Base-by-base conservation (phyloP, 495 filamentous ascomycete species). In the Cercophora newfieldiana region DNA sequence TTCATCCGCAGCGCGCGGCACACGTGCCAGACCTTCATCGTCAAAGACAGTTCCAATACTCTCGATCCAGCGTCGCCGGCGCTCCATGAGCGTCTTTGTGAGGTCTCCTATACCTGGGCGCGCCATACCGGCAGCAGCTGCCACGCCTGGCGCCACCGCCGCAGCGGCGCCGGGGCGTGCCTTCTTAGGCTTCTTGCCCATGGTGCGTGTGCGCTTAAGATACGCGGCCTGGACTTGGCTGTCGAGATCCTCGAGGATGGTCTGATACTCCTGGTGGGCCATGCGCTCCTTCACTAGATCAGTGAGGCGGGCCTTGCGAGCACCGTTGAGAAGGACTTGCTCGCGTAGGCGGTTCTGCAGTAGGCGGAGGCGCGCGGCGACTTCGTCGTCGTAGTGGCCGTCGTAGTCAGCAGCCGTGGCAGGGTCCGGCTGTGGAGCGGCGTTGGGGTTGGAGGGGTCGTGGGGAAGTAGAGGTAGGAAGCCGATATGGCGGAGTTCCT, bases 201-300 rank as follows among this genome's bases (percentile, higher is more conserved):
- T 88, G 3, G 91, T 96, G 29, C 95, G 89, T n/a, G 92, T 97
- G 48, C 95, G 90, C 82, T 98, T 98, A 44, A 96, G 88, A 71
- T 97, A 99, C 26, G 94, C 93, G 71, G 92, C 88, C 72, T 97
- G 91, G 57, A 99, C 94, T 77, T 99, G 95, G 59, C 87, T 86
- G 78, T 99, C 95, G 25, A 99, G 88, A 75, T 98, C 95, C 71
- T 99, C 95, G 65, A 94, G 88, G 72, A 99, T 99, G 68, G 93
- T 97, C 70, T 87, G 88, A 78, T 96, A 99, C 74, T 99, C 95
- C 69, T 98, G 95, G 74, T 91, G 86, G 1, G 95, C 96, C 88
- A 98, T 92, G 67, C 91, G 87, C 74, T 96, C 94, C 68, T 92
- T 89, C 2, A 94, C 89, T 21, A 97, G 83, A 19, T 97, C 92